Evolutionary conservation across 306 rosid species (phyloP).

Genomic region (Amphicarpaea edgeworthii): DNA sequence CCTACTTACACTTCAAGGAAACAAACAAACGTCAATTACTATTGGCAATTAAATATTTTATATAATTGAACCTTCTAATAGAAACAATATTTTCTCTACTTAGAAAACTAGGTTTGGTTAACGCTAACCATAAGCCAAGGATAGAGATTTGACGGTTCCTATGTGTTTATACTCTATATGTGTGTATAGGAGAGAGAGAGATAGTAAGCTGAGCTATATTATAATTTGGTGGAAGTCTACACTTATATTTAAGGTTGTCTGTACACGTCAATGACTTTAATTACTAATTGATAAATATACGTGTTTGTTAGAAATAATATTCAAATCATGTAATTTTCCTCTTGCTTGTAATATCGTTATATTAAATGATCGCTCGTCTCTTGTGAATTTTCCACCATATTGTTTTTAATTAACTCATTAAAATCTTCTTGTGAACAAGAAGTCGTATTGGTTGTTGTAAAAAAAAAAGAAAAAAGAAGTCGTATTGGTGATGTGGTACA

Average conservation of each 20-base stretch:
- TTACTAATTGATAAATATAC: slow-evolving; percentile 23
- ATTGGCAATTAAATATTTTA: slow-evolving; percentile 20
- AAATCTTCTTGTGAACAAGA: slow-evolving; percentile 31
- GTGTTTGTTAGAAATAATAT: slow-evolving; percentile 18
- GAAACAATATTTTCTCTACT: slow-evolving; percentile 4
- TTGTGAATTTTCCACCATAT: slow-evolving; percentile 42
- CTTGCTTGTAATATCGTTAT: slow-evolving; percentile 20
- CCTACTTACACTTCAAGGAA: slow-evolving; percentile 54
- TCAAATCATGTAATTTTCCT: slow-evolving; percentile 21
- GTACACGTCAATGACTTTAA: slow-evolving; percentile 37
- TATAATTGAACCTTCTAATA: slow-evolving; percentile 28
- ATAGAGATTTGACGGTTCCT: background rate
- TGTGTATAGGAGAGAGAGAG: slow-evolving; percentile 7
- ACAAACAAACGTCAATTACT: slow-evolving; percentile 32
- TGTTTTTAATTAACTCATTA: slow-evolving; percentile 3
- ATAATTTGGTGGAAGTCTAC: slow-evolving; percentile 28
- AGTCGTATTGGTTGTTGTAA: slow-evolving; percentile 43
- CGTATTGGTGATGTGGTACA: slow-evolving; percentile 38
- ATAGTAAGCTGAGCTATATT: slow-evolving; percentile 13
- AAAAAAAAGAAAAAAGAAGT: too few relatives aligned
- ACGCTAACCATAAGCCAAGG: slow-evolving; percentile 33
- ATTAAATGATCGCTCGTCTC: slow-evolving; percentile 17
- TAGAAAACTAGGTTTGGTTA: slow-evolving; percentile 5
- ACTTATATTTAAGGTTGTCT: slow-evolving; percentile 44
- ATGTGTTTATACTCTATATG: slow-evolving; percentile 22